phyloP scores from a whole-genome alignment of 2,329 filamentous ascomycete species.

The Fusarium sp. region DNA sequence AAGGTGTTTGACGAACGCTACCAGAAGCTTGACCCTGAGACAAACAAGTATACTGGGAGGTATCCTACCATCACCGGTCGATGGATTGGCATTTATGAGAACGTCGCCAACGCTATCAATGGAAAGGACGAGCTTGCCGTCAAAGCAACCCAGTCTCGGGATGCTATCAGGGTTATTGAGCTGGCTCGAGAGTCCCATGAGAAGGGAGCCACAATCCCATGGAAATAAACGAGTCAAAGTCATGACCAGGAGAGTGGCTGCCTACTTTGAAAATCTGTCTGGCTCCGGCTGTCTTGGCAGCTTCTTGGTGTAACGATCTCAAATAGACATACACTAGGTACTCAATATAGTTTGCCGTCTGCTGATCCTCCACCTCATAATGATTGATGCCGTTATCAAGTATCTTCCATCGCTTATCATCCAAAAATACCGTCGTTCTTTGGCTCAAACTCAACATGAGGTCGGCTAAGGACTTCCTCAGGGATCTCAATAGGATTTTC shows the following conservation, averaged over 20 bases:
- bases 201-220: constrained; percentile 47
- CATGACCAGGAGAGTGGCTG: not conserved
- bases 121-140: constrained; percentile 54
- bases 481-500: not conserved
- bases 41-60: constrained; percentile 50
- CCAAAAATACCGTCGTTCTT: not conserved
- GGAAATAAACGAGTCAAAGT: constrained; percentile 23
- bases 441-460: not conserved
- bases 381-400: not conserved
- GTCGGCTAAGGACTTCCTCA: not conserved
- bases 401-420: not conserved
- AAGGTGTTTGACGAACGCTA: constrained; percentile 48
- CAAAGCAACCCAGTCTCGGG: constrained; percentile 52
- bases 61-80: constrained; percentile 54
- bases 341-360: not conserved
- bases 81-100: constrained; percentile 56
- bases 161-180: constrained; percentile 53
- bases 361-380: not conserved
- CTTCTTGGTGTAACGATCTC: not conserved
- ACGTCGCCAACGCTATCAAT: constrained; percentile 53
- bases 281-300: too few relatives aligned
- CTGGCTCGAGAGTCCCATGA: constrained; percentile 55
- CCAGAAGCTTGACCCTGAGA: constrained; percentile 48
- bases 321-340: not conserved
- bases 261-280: not conserved